These are phyloP conservation scores for Solanum bulbocastanum DNA, from an alignment of 257 asterid genomes.

Conservation along the genomic window DNA sequence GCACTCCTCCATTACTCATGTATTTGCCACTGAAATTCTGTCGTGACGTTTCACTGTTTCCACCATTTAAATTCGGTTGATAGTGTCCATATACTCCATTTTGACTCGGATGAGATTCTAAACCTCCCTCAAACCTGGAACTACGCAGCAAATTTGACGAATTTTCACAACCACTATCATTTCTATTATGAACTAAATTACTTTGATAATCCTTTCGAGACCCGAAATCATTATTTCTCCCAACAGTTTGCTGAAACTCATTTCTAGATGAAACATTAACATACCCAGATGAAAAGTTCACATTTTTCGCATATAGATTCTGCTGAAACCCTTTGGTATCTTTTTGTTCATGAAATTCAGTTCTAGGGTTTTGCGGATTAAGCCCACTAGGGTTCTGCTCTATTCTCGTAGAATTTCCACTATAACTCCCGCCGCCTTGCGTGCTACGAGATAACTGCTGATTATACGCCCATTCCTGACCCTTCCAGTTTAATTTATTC, in stretches of 20 bases:
- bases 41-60: background rate
- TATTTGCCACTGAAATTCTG: constrained; percentile 14
- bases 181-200: background rate
- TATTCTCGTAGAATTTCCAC: background rate
- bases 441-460: background rate
- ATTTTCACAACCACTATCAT: constrained; percentile 4
- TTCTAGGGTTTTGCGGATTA: background rate
- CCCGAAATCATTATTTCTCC: background rate
- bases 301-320: background rate
- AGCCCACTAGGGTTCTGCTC: background rate
- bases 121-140: background rate
- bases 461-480: background rate
- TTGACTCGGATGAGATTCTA: background rate
- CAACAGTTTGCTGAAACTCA: background rate
- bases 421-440: background rate
- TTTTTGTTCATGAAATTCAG: background rate
- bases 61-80: constrained; percentile 9
- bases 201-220: constrained; percentile 1
- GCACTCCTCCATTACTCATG: background rate
- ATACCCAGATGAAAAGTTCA: background rate
- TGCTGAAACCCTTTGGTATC: background rate
- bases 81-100: background rate
- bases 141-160: background rate
- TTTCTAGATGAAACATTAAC: background rate
- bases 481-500: background rate